Conservation (phyloP, 257 asterid genomes). For the Echium plantagineum region DNA sequence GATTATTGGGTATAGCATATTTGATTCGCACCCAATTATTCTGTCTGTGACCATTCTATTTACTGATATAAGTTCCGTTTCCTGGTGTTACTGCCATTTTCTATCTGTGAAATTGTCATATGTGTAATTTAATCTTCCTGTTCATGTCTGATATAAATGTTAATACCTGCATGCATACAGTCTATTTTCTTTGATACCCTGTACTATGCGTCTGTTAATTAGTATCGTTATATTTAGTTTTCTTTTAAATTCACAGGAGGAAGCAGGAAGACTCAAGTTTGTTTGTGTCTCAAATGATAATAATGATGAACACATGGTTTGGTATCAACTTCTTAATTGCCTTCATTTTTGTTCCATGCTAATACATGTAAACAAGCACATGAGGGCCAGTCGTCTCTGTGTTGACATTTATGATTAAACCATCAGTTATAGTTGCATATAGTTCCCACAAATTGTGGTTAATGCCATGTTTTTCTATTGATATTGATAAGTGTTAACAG, state of each 20-base stretch:
- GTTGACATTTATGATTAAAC: neutral
- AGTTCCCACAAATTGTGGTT: no score
- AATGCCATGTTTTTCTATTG: no score
- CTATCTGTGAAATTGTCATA: no score
- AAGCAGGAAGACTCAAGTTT: slow-evolving; percentile 73
- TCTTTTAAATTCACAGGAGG: slow-evolving; percentile 56
- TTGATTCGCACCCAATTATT: neutral
- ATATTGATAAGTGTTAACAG: neutral
- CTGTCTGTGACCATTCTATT: neutral
- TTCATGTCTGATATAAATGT: neutral
- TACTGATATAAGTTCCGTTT: no score
- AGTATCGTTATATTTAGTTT: neutral
- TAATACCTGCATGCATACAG: neutral
- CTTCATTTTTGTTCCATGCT: slow-evolving; percentile 6
- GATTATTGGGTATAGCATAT: neutral
- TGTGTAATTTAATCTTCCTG: neutral
- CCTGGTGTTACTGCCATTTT: no score
- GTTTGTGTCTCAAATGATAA: slow-evolving; percentile 87
- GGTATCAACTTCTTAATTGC: slow-evolving; percentile 36
- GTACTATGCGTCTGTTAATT: neutral
- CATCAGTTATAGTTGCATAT: no score
- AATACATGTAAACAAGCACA: neutral
- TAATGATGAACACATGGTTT: slow-evolving; percentile 77
- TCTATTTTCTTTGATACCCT: neutral
- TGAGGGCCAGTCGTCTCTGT: slow-evolving; percentile 1